Evolutionary conservation across 2,329 filamentous ascomycete species (phyloP), one percentile per base, ranked within the genome.

Genomic region (Fusarium xylarioides): DNA sequence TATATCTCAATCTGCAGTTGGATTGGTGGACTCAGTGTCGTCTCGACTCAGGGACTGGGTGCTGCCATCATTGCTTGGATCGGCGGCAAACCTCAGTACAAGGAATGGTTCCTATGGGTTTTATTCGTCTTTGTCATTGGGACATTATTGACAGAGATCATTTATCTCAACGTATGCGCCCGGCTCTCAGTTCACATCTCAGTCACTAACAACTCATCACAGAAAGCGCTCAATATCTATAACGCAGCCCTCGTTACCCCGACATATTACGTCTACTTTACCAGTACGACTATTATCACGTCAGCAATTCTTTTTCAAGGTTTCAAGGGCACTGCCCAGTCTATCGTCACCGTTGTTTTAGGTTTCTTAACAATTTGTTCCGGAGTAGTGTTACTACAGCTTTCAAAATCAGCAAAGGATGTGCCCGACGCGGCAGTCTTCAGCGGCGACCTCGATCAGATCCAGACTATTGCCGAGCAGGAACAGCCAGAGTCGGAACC

Each of bases 241-340:
- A 98, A 99, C 79, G 96, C 96, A 42, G 95, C 96, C 12, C 89
- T 99, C 74, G 96, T 99, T 67, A 99, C 96, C 0, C 96, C 96
- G 2, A 99, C 96, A 5, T 99, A 99, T 84, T 99, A 99, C 81
- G 96, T 99, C 74, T 95, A 97, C 85, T 99, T 99, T 81, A 99
- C 96, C 43, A 97, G 92, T 76, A 93, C 95, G 10, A 98, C 96
- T 26, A 98, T 99, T 74, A 90, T 98, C 75, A 97, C 95, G 11
- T 98, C 95, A 0, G 93, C 95, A 7, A 91, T 99, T 52, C 86
- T 99, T 6, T 98, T 98, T 83, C 92, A 91, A 71, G 96, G 96
- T 12, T 98, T 99, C 88, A 95, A 97, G 79, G 96, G 95, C 40
- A 93, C 93, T 0, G 87, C 89, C 0, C 88, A 90, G 11, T 90